Evolutionary conservation across 1,139 yeast species (phyloP).

Genomic region (Geotrichum citri-aurantii): DNA sequence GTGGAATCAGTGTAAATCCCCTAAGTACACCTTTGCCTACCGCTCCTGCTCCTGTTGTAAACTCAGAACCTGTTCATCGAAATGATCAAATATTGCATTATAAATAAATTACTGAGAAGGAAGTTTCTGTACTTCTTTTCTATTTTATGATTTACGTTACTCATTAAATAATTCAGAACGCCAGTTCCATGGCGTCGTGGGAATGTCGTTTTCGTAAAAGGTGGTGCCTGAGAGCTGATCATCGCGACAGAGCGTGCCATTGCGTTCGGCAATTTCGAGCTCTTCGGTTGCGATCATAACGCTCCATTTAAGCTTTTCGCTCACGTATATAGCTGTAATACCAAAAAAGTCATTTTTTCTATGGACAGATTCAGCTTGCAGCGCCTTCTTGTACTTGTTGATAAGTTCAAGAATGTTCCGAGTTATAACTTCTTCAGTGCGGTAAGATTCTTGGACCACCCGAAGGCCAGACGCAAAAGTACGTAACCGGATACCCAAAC

Average conservation of each 20-base stretch:
- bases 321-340: conserved; percentile 42
- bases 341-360: conserved; percentile 30
- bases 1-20: not conserved
- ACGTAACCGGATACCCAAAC: conserved; percentile 43
- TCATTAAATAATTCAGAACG: conserved; percentile 9
- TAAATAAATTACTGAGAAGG: not conserved
- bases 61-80: conserved; percentile 19
- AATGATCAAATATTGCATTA: conserved; percentile 17
- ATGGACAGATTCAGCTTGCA: not conserved
- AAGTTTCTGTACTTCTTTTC: not conserved
- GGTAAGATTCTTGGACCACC: conserved; percentile 43
- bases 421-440: conserved; percentile 34
- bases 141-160: not conserved
- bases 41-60: conserved; percentile 24
- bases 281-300: conserved; percentile 65
- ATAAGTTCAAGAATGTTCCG: conserved; percentile 36
- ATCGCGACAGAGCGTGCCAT: conserved; percentile 60
- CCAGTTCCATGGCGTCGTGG: conserved; percentile 10
- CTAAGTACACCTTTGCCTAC: conserved; percentile 20
- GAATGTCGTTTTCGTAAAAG: conserved; percentile 33
- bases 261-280: conserved; percentile 51
- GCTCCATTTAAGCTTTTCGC: conserved; percentile 62
- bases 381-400: conserved; percentile 2
- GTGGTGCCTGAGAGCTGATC: conserved; percentile 55
- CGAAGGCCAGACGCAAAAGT: conserved; percentile 40